Conservation (phyloP, 2,329 filamentous ascomycete genomes). For the Cercospora sp. region DNA sequence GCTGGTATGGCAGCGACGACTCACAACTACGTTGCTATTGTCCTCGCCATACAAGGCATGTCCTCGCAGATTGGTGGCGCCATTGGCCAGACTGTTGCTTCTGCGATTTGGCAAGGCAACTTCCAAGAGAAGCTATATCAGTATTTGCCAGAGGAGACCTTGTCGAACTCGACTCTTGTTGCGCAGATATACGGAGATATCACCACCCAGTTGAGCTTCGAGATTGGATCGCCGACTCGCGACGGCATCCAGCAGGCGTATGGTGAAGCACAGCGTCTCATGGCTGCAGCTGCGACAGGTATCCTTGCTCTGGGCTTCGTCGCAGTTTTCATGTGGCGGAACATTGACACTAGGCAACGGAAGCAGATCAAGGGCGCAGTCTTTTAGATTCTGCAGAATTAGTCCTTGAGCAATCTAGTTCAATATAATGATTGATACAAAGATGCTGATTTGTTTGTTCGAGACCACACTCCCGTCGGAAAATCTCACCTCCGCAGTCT, state of each 20-base stretch:
- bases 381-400: constrained; percentile 23
- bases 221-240: constrained; percentile 45
- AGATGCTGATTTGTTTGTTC: no score
- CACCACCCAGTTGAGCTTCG: constrained; percentile 43
- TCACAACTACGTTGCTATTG: constrained; percentile 39
- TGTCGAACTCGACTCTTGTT: constrained; percentile 38
- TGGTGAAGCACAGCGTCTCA: constrained; percentile 47
- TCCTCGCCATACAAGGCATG: constrained; percentile 41
- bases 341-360: constrained; percentile 39
- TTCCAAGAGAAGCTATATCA: constrained; percentile 23
- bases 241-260: constrained; percentile 51
- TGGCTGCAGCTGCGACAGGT: constrained; percentile 43
- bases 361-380: constrained; percentile 42
- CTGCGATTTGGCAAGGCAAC: constrained; percentile 41
- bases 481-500: constrained; percentile 3
- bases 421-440: neutral
- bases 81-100: constrained; percentile 38
- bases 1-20: constrained; percentile 39
- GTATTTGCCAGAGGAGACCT: constrained; percentile 48
- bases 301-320: constrained; percentile 36
- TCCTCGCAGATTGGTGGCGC: constrained; percentile 39
- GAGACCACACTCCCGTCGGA: no score
- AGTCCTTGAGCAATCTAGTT: neutral
- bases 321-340: constrained; percentile 36
- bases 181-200: constrained; percentile 40